Percentiles rank a stretch among this genome's conserved stretches.
phyloP scores from a whole-genome alignment of 2,329 filamentous ascomycete genomes.

The Fusarium mangiferae region DNA sequence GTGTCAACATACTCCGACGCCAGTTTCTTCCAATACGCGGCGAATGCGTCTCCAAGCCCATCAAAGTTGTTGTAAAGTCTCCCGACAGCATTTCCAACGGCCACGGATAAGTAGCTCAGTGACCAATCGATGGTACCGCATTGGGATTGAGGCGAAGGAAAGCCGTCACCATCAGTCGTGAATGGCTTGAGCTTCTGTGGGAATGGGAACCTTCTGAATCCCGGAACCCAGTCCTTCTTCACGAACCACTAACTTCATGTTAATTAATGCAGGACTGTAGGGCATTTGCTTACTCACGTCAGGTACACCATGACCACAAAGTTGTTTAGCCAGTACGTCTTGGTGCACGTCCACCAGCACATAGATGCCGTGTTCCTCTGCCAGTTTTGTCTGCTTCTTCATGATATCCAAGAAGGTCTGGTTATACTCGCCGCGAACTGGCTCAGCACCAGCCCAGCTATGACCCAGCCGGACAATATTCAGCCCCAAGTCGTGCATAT shows the following conservation, averaged over 20 bases:
- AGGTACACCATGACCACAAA: neutral
- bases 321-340: neutral
- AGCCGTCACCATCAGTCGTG: neutral
- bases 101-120: neutral
- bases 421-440: too few species aligned
- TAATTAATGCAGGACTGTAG: neutral
- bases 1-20: neutral
- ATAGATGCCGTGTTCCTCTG: too few species aligned
- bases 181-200: neutral
- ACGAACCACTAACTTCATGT: neutral
- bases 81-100: neutral
- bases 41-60: neutral
- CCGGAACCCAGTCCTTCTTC: rapidly evolving
- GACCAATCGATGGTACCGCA: neutral
- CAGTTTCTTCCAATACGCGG: neutral
- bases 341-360: neutral
- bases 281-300: neutral
- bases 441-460: too few species aligned
- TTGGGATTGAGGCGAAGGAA: neutral
- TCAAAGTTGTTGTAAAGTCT: neutral
- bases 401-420: too few species aligned
- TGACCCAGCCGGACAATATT: too few species aligned
- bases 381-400: too few species aligned
- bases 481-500: too few species aligned
- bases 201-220: neutral